phyloP scores from a whole-genome alignment of 75 land plant species.

The Gnetum montanum region DNA sequence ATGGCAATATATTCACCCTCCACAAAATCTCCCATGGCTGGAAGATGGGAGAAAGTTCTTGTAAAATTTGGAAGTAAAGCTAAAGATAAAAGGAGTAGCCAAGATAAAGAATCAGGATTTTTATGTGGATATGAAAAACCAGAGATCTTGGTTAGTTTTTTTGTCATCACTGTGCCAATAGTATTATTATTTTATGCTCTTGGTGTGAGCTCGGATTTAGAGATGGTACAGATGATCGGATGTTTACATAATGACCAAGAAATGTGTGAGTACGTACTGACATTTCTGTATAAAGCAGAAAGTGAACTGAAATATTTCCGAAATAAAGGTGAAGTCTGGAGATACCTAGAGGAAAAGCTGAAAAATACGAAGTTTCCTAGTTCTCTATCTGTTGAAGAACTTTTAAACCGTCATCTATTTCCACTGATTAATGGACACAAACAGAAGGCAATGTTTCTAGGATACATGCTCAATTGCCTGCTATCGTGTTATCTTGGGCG shows the following conservation, averaged over 20 bases:
- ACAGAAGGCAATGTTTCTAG: constrained; percentile 64
- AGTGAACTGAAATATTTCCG: constrained; percentile 28
- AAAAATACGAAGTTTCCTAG: constrained; percentile 28
- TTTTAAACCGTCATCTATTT: constrained; percentile 32
- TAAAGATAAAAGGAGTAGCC: constrained; percentile 31
- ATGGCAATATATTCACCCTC: constrained; percentile 34
- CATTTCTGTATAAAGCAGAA: constrained; percentile 56
- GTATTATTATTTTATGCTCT: constrained; percentile 78
- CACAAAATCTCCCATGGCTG: not conserved
- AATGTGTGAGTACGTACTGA: constrained; percentile 37
- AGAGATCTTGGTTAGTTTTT: constrained; percentile 25
- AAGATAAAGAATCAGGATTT: too few species aligned
- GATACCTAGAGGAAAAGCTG: constrained; percentile 11
- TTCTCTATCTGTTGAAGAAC: constrained; percentile 31
- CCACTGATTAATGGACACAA: constrained; percentile 24
- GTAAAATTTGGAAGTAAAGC: constrained; percentile 22
- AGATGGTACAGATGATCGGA: constrained; percentile 54
- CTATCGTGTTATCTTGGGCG: constrained; percentile 43
- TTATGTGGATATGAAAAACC: constrained; percentile 14
- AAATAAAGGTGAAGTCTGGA: constrained; percentile 16
- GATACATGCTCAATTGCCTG: constrained; percentile 69
- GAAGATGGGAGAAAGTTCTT: constrained; percentile 30
- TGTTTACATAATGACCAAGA: constrained; percentile 17
- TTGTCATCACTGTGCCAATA: constrained; percentile 28
- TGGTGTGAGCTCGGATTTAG: constrained; percentile 66